phyloP scores from a whole-genome alignment of 75 land plant species.

The Pseudotsuga menziesii region DNA sequence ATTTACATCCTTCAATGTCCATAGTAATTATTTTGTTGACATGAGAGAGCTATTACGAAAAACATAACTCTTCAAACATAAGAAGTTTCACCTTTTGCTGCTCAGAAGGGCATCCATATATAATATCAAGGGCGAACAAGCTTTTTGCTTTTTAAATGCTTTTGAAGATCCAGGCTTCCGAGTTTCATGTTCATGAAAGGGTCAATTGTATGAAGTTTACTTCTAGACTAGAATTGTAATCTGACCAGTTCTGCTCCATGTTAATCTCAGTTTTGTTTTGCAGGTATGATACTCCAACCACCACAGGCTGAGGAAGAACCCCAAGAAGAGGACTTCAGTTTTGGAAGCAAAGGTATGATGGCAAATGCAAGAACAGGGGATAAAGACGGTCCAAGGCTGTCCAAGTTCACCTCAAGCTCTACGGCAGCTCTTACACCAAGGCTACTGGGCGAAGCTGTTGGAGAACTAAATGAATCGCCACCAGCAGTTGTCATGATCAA shows the following conservation, averaged over 20 bases:
- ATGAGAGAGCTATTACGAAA: neutral
- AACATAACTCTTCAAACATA: neutral
- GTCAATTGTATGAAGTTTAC: neutral
- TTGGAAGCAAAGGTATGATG: constrained; percentile 26
- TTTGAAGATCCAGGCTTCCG: neutral
- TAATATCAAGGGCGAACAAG: neutral
- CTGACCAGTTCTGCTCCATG: neutral
- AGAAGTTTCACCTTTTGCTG: neutral
- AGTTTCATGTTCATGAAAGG: neutral
- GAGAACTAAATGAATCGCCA: neutral
- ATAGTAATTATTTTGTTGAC: neutral
- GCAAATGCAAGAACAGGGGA: constrained; percentile 8
- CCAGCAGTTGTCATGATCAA: constrained; percentile 16
- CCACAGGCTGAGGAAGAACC: neutral
- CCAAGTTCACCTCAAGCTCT: constrained; percentile 17
- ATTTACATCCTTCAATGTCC: neutral
- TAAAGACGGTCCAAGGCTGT: constrained; percentile 25
- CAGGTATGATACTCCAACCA: neutral
- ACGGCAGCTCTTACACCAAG: constrained; percentile 35
- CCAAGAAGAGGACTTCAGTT: constrained; percentile 20
- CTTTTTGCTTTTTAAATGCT: neutral
- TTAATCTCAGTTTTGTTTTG: neutral
- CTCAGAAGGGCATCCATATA: neutral
- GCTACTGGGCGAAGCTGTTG: constrained; percentile 7
- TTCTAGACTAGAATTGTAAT: neutral